Percentiles rank a stretch among this genome's conserved stretches.
Evolutionary conservation across 345 rosid species (phyloP).

Genomic region (Linum tenue): DNA sequence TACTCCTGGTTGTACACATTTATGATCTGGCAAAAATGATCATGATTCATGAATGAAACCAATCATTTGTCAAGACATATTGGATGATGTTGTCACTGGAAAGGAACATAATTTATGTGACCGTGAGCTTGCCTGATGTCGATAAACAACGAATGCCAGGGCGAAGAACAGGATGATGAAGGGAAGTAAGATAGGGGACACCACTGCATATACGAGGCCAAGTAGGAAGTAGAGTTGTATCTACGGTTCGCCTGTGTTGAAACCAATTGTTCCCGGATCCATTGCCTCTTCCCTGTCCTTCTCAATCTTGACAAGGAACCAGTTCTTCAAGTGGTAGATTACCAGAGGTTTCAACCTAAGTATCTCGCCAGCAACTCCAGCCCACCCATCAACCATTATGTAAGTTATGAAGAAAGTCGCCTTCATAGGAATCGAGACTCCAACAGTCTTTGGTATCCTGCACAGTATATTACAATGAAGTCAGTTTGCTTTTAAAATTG

Average conservation of each 20-base stretch:
- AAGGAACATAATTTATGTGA: no score
- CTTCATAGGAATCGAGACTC: conserved; percentile 90
- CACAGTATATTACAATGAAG: conserved; percentile 5
- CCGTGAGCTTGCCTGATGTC: conserved; percentile 61
- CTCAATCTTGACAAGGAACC: conserved; percentile 81
- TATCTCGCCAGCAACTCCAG: conserved; percentile 94
- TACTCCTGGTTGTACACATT: conserved; percentile 89
- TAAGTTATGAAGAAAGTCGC: conserved; percentile 95
- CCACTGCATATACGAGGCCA: conserved; percentile 85
- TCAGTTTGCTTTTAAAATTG: no score
- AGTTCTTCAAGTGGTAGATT: conserved; percentile 69
- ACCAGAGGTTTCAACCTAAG: conserved; percentile 70
- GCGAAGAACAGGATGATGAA: conserved; percentile 73
- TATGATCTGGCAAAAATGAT: conserved; percentile 42
- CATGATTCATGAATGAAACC: not conserved
- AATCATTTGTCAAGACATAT: not conserved
- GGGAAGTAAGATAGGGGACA: conserved; percentile 82
- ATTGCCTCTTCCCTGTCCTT: conserved; percentile 92
- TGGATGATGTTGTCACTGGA: not conserved
- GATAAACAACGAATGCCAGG: conserved; percentile 75
- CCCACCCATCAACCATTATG: conserved; percentile 98
- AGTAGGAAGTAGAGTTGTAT: conserved; percentile 92
- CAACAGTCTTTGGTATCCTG: conserved; percentile 85
- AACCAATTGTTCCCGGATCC: conserved; percentile 92
- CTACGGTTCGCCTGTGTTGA: conserved; percentile 87